These are phyloP conservation scores for Colletotrichum nymphaeae DNA, from an alignment of 2,329 filamentous ascomycete species.

Conservation along the genomic window DNA sequence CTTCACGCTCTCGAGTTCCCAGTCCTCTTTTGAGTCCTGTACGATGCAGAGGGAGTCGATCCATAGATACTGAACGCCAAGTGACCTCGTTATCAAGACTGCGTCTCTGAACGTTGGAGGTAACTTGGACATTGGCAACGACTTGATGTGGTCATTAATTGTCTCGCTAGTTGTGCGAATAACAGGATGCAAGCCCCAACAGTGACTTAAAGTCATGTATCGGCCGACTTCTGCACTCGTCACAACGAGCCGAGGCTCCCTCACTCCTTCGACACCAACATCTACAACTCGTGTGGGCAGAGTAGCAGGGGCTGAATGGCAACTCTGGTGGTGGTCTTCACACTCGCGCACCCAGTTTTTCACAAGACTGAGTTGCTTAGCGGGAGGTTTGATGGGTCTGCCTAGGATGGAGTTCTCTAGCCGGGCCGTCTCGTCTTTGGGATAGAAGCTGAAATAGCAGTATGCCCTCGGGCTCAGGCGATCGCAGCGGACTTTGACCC, in stretches of 20 bases:
- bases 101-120: conserved; percentile 12
- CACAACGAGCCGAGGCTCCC: not conserved
- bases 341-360: not conserved
- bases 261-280: not conserved
- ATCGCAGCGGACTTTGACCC: not conserved
- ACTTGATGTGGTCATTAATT: not conserved
- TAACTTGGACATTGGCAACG: not conserved
- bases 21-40: not conserved
- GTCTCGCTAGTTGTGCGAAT: not conserved
- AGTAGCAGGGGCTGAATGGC: not conserved
- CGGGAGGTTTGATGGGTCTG: not conserved
- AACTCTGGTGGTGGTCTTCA: not conserved
- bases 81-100: conserved; percentile 4
- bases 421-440: not conserved
- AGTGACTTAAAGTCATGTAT: conserved; percentile 10
- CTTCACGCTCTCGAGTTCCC: not conserved
- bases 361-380: not conserved
- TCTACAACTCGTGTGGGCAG: conserved; percentile 4
- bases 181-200: conserved; percentile 1
- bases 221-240: not conserved
- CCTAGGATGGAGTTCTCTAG: not conserved
- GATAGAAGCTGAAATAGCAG: not conserved
- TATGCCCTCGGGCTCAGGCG: not conserved
- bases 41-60: conserved; percentile 30
- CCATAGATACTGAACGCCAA: conserved; percentile 15